A percentile compares a stretch with the other conserved stretches of the same genome.
Conservation (phyloP, 805 yeast species). For the Ogataea nitratoaversa region DNA sequence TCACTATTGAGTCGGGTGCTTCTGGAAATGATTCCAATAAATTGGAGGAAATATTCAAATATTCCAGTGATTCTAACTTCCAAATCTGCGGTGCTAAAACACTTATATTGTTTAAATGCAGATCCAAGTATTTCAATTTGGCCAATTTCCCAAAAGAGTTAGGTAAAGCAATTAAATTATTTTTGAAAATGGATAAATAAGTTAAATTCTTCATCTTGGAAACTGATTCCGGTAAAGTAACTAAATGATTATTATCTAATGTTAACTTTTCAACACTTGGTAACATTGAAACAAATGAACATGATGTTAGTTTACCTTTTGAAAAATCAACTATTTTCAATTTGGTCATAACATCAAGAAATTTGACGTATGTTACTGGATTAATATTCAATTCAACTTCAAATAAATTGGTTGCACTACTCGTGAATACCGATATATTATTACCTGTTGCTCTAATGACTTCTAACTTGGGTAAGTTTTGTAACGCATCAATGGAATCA, state of each 20-base stretch:
- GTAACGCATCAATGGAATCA: slow-evolving; percentile 51
- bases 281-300: slow-evolving; percentile 62
- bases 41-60: slow-evolving; percentile 72
- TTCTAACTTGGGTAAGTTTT: slow-evolving; percentile 58
- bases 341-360: slow-evolving; percentile 49
- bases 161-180: slow-evolving; percentile 72
- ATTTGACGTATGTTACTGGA: slow-evolving; percentile 70
- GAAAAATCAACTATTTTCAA: slow-evolving; percentile 72
- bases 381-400: slow-evolving; percentile 74
- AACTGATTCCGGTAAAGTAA: slow-evolving; percentile 67
- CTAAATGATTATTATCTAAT: slow-evolving; percentile 78
- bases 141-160: slow-evolving; percentile 54
- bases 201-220: slow-evolving; percentile 54
- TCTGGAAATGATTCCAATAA: slow-evolving; percentile 58
- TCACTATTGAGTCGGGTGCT: slow-evolving; percentile 33
- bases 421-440: slow-evolving; percentile 65
- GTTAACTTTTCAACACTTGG: slow-evolving; percentile 68
- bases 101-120: slow-evolving; percentile 81
- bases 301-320: slow-evolving; percentile 75
- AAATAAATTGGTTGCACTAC: slow-evolving; percentile 57
- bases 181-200: slow-evolving; percentile 66
- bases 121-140: slow-evolving; percentile 62
- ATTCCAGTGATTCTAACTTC: slow-evolving; percentile 51
- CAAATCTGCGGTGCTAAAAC: slow-evolving; percentile 64
- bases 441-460: slow-evolving; percentile 74